Evolutionary conservation across 345 rosid species (phyloP), one percentile per base, ranked within the genome.

Genomic region (Passiflora organensis): DNA sequence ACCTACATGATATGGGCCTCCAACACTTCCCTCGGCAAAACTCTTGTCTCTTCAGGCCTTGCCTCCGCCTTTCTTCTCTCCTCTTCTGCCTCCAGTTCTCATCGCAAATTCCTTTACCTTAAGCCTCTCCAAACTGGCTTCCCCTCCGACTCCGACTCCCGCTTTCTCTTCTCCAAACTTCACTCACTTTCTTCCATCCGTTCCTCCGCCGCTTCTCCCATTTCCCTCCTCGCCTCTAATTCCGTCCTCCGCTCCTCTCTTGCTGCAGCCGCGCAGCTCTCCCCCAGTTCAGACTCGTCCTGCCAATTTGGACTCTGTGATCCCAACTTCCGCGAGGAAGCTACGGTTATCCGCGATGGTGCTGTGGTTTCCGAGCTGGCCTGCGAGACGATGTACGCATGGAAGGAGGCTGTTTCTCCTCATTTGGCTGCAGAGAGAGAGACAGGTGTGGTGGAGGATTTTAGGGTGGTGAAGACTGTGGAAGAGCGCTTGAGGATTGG

Each of bases 101-200:
- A 32, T 13, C 64, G 69, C 25, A 84, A 80, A 53, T 78, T 89
- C 53, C 59, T 81, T 68, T 93, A 93, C 73, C 67, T 89, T 55
- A 93, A 89, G 66, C 99, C 97, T 13, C 58, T 82, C 32, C 97
- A 93, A 48, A 93, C 99, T 10, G 99, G 97, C 16, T 93, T 86
- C 66, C 99, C 99, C 19, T 56, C 79, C 24, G 96, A 89, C 57
- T 89, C 99, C 55, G 98, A 91, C 69, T 89, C 96, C 23, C 81
- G 73, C 53, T 89, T 79, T 62, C 68, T 93, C 76, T 84, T 80
- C 67, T 53, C 80, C 56, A 89, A 81, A 65, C 87, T 89, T 59
- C 49, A 66, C 44, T 77, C 91, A 24, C 77, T 89, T 65, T 77
- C 94, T 41, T 69, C 72, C 64, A 80, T 70, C 58, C 77, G 55